These are phyloP conservation scores for Apodospora peruviana DNA, from an alignment of 495 filamentous ascomycete genomes.

Conservation along the genomic window DNA sequence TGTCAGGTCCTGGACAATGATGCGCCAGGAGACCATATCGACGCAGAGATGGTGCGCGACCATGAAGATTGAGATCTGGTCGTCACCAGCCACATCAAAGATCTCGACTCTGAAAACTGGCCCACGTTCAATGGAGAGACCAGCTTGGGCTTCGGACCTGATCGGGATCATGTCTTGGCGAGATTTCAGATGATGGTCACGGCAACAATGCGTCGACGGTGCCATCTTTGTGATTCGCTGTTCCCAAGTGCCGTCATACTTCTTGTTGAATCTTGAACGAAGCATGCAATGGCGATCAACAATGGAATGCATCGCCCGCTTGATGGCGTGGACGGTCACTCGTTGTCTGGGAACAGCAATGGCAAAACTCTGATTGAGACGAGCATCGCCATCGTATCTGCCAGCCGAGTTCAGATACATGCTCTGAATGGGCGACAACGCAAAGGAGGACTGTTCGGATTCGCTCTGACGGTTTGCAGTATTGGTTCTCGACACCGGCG, in stretches of 20 bases:
- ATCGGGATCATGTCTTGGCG: constrained; percentile 2
- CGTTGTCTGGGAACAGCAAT: constrained; percentile 21
- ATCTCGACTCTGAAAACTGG: constrained; percentile 26
- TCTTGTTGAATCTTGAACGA: constrained; percentile 42
- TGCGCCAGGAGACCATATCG: constrained; percentile 59
- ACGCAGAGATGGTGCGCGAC: constrained; percentile 55
- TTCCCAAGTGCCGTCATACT: constrained; percentile 16
- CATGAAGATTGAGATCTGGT: constrained; percentile 40
- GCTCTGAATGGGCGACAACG: constrained; percentile 54
- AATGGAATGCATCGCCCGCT: constrained; percentile 37
- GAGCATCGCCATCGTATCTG: constrained; percentile 44
- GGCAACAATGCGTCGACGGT: constrained; percentile 12
- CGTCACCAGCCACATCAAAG: constrained; percentile 8
- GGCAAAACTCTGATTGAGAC: constrained; percentile 60
- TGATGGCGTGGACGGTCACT: constrained; percentile 27
- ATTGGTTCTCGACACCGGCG: no score
- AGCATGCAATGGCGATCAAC: constrained; percentile 54
- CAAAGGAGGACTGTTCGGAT: no score
- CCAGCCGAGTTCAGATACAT: constrained; percentile 46
- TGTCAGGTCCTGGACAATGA: constrained; percentile 54
- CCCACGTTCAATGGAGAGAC: constrained; percentile 28
- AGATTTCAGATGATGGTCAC: constrained; percentile 12
- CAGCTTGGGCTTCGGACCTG: constrained; percentile 12
- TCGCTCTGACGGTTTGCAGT: no score
- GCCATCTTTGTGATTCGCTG: constrained; percentile 13